These are phyloP conservation scores for Talaromyces sp. DNA, from an alignment of 2,329 filamentous ascomycete genomes.

Conservation along the genomic window DNA sequence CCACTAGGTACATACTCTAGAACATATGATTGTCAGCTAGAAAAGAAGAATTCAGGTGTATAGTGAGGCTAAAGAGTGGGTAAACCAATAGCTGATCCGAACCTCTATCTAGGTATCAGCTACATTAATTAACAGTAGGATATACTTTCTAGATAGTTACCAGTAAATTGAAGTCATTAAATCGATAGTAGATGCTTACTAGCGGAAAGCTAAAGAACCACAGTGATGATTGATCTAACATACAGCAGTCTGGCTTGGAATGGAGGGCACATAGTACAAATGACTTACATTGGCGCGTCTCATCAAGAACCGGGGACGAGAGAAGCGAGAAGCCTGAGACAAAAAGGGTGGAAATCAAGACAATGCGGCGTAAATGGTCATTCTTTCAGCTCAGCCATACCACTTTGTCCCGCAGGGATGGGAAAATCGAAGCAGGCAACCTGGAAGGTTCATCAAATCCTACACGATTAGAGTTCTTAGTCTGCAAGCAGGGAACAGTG, in stretches of 20 bases:
- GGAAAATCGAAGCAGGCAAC: background rate
- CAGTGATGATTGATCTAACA: background rate
- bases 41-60: background rate
- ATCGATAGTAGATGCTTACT: background rate
- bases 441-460: background rate
- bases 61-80: background rate
- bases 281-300: background rate
- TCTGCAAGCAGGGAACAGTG: background rate
- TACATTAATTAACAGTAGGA: no score
- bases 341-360: background rate
- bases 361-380: background rate
- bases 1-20: background rate
- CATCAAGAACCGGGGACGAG: background rate
- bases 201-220: background rate
- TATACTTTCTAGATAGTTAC: no score
- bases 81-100: background rate
- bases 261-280: background rate
- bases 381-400: slow-evolving; percentile 10
- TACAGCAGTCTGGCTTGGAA: background rate
- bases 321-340: background rate
- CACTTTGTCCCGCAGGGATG: background rate
- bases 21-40: background rate
- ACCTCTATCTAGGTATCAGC: background rate
- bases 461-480: slow-evolving; percentile 6
- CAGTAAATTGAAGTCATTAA: no score